Percentiles rank a stretch among this genome's conserved stretches.
phyloP scores from a whole-genome alignment of 305 asterid species.

The Fraxinus dipetala region DNA sequence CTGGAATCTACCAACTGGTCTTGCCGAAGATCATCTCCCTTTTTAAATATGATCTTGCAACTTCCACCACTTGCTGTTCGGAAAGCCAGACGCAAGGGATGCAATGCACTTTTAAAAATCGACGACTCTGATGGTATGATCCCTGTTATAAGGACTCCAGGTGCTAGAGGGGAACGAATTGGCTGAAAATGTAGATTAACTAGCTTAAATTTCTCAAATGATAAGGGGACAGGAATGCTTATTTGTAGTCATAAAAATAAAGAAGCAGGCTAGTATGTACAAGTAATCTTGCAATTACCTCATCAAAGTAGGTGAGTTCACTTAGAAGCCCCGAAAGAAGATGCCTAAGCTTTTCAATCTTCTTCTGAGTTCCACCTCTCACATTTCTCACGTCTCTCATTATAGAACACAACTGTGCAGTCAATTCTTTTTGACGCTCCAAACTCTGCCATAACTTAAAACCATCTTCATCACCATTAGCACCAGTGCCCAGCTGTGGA shows the following conservation, averaged over 20 bases:
- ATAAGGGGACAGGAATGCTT: neutral
- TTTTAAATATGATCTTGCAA: constrained; percentile 90
- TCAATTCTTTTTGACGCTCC: constrained; percentile 91
- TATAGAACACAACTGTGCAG: constrained; percentile 91
- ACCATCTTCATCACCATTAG: constrained; percentile 76
- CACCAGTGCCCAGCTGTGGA: constrained; percentile 64
- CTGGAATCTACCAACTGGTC: constrained; percentile 78
- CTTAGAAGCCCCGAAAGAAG: constrained; percentile 94
- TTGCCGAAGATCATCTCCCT: constrained; percentile 98
- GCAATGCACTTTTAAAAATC: constrained; percentile 79
- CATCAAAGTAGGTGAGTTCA: constrained; percentile 96
- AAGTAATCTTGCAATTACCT: constrained; percentile 46
- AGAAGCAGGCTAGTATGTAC: neutral
- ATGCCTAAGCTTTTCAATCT: constrained; percentile 95
- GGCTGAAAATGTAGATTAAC: constrained; percentile 56
- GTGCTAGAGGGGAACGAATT: constrained; percentile 89
- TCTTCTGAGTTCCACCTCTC: constrained; percentile 91
- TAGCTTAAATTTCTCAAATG: constrained; percentile 9
- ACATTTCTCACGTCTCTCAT: constrained; percentile 93
- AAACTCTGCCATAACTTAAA: constrained; percentile 93
- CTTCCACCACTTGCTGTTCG: constrained; percentile 85
- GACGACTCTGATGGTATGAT: constrained; percentile 95
- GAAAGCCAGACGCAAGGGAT: constrained; percentile 84
- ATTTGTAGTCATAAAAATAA: neutral
- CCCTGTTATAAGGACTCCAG: constrained; percentile 82